Percentiles rank a stretch among this genome's conserved stretches.
phyloP scores from a whole-genome alignment of 1,139 yeast species.

The Kodamaea derodonti region DNA sequence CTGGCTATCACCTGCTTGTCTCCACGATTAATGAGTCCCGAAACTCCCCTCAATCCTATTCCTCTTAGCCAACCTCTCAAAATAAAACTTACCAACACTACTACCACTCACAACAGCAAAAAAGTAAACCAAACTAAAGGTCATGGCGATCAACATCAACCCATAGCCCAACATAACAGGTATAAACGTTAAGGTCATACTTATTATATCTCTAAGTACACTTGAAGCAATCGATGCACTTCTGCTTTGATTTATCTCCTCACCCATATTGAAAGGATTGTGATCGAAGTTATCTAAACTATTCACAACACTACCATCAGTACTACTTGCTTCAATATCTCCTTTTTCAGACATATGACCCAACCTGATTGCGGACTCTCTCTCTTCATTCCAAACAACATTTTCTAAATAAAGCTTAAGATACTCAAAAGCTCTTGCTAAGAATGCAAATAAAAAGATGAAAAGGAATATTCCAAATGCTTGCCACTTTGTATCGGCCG shows the following conservation, averaged over 20 bases:
- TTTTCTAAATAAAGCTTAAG: slow-evolving; percentile 61
- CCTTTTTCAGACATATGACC: slow-evolving; percentile 1
- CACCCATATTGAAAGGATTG: neutral
- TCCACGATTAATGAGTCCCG: slow-evolving; percentile 11
- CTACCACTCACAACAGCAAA: slow-evolving; percentile 70
- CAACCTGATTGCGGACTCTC: neutral
- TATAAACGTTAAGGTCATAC: slow-evolving; percentile 52
- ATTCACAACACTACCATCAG: neutral
- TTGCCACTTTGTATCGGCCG: slow-evolving; percentile 51
- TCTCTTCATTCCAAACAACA: slow-evolving; percentile 44
- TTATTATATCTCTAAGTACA: slow-evolving; percentile 43
- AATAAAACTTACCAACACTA: slow-evolving; percentile 63
- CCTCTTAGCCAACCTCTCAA: slow-evolving; percentile 50
- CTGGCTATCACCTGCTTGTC: no score
- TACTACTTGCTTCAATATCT: neutral
- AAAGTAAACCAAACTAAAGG: slow-evolving; percentile 59
- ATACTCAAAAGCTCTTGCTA: slow-evolving; percentile 57
- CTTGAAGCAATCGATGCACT: slow-evolving; percentile 2
- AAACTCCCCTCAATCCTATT: slow-evolving; percentile 22
- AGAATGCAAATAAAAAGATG: slow-evolving; percentile 54
- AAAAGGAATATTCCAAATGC: slow-evolving; percentile 72
- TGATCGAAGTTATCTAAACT: slow-evolving; percentile 2
- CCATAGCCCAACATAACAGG: slow-evolving; percentile 67
- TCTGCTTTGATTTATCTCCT: neutral
- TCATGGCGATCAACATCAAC: slow-evolving; percentile 77